A percentile compares a stretch with the other conserved stretches of the same genome.
These are phyloP conservation scores for Cercophora scortea DNA, from an alignment of 495 filamentous ascomycete species.

Conservation along the genomic window DNA sequence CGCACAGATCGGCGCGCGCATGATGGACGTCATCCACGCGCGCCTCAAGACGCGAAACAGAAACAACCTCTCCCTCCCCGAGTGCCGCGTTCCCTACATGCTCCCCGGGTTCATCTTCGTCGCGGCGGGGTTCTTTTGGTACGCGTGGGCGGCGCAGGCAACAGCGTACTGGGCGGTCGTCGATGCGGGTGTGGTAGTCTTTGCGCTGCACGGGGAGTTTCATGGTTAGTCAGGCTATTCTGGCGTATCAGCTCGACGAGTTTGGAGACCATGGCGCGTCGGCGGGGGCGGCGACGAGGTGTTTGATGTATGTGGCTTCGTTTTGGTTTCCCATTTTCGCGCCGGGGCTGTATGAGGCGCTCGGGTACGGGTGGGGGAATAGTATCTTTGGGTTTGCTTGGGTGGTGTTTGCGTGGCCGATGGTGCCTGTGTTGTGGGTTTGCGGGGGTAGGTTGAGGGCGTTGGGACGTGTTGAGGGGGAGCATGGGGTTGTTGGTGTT, in stretches of 20 bases:
- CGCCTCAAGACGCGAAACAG: conserved; percentile 29
- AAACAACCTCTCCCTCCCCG: conserved; percentile 25
- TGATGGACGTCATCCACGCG: conserved; percentile 43
- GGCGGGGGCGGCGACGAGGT: conserved; percentile 10
- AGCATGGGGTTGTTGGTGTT: too few relatives aligned
- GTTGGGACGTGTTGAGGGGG: neutral
- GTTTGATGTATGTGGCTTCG: conserved; percentile 16
- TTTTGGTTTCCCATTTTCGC: conserved; percentile 47
- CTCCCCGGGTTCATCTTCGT: conserved; percentile 48
- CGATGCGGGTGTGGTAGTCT: conserved; percentile 45
- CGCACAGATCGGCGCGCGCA: conserved; percentile 36
- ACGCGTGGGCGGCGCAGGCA: conserved; percentile 57
- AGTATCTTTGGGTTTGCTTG: conserved; percentile 42
- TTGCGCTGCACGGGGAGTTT: conserved; percentile 51
- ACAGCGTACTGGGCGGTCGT: conserved; percentile 47
- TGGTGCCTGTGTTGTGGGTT: conserved; percentile 1
- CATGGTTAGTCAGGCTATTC: conserved; percentile 52
- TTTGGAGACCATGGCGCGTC: conserved; percentile 16
- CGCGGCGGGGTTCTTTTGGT: conserved; percentile 48
- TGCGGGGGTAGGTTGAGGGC: conserved; percentile 1
- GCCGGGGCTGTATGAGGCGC: conserved; percentile 38
- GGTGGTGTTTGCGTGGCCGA: neutral
- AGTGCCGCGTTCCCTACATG: conserved; percentile 53
- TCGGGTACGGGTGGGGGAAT: conserved; percentile 46
- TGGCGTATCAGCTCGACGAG: conserved; percentile 47